Conservation (phyloP, 75 land plant species). For the Pinus tabuliformis region DNA sequence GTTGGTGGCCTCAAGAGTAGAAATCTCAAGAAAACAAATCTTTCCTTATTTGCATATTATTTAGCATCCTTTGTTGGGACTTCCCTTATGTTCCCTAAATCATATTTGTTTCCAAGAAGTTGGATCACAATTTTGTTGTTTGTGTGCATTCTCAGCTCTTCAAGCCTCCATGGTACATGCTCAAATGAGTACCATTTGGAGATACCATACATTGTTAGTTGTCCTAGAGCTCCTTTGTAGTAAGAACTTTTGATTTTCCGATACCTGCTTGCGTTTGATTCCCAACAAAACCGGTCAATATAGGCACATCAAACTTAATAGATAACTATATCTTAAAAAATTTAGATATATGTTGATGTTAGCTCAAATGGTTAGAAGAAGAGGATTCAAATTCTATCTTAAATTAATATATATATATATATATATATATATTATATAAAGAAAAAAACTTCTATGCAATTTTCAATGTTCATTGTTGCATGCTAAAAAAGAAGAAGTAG, state of each 20-base stretch:
- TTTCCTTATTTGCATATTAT: conserved; percentile 74
- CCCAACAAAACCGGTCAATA: no score
- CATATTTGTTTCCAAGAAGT: conserved; percentile 80
- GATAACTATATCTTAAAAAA: no score
- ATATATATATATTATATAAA: no score
- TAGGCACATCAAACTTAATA: no score
- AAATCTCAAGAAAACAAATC: conserved; percentile 82
- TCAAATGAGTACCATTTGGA: conserved; percentile 66
- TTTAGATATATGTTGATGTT: no score
- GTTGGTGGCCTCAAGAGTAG: conserved; percentile 75
- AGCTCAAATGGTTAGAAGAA: no score
- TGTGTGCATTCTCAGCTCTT: conserved; percentile 60
- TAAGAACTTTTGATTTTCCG: conserved; percentile 38
- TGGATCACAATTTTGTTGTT: conserved; percentile 69
- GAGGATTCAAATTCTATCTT: no score
- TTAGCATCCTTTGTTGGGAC: conserved; percentile 79
- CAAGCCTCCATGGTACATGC: conserved; percentile 71
- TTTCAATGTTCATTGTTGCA: no score
- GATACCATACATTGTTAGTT: conserved; percentile 68
- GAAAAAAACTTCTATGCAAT: no score
- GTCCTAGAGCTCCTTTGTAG: conserved; percentile 70
- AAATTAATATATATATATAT: no score
- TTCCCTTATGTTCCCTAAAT: conserved; percentile 63
- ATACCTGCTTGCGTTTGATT: no score
- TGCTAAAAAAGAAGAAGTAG: no score